These are phyloP conservation scores for Candida anglica DNA, from an alignment of 805 yeast species.

Conservation along the genomic window DNA sequence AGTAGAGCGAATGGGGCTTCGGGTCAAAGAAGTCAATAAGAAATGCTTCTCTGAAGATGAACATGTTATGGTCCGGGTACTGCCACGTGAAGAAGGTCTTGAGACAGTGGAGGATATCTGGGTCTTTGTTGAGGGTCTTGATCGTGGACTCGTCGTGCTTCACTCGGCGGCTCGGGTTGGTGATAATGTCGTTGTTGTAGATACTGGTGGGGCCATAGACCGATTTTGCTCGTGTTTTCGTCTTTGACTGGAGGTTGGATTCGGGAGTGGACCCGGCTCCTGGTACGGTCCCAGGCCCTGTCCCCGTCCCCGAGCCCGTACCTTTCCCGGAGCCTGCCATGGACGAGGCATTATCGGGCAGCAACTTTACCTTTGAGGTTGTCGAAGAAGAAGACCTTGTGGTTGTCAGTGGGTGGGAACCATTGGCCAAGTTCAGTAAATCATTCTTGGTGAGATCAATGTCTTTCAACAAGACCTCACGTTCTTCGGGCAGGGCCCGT, in stretches of 20 bases:
- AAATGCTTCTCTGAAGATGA: conserved; percentile 62
- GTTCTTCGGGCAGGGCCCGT: background rate
- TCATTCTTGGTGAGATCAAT: too few species aligned
- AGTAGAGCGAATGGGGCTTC: conserved; percentile 46
- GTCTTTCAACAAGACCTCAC: background rate
- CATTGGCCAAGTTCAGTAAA: too few species aligned
- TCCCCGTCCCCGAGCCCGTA: background rate
- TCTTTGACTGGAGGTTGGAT: conserved; percentile 9
- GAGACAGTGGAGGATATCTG: conserved; percentile 31
- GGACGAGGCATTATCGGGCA: background rate
- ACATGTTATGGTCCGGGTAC: conserved; percentile 61
- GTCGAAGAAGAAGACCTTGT: too few species aligned
- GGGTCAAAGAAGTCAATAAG: conserved; percentile 59
- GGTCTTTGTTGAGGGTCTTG: conserved; percentile 28
- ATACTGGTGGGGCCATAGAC: conserved; percentile 46
- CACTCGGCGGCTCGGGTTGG: conserved; percentile 8
- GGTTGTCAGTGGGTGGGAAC: too few species aligned
- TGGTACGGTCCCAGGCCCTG: background rate
- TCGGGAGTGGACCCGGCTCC: background rate
- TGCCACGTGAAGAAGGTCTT: conserved; percentile 58
- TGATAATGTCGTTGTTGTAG: conserved; percentile 29
- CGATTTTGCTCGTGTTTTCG: conserved; percentile 20
- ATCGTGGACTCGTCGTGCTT: conserved; percentile 11
- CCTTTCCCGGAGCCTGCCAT: background rate
- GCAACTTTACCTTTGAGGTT: conserved; percentile 15